Evolutionary conservation across 192 early-diverging fungal genomes (phyloP).

Genomic region (Podila epicladia): DNA sequence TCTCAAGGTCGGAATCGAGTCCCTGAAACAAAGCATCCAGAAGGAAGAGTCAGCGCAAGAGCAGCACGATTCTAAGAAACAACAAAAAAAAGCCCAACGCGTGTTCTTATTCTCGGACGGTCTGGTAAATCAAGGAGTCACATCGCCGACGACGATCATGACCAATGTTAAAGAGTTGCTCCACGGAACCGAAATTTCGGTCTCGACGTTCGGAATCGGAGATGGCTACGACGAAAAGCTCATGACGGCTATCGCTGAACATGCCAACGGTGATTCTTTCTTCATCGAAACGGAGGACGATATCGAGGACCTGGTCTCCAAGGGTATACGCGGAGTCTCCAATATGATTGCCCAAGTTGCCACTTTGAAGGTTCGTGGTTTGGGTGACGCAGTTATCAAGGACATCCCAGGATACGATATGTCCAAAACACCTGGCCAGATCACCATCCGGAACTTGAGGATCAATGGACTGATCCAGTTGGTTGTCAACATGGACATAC

Average conservation of each 20-base stretch:
- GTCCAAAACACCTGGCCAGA: constrained; percentile 28
- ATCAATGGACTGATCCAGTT: constrained; percentile 38
- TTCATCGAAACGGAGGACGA: constrained; percentile 35
- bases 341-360: constrained; percentile 26
- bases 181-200: constrained; percentile 18
- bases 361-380: constrained; percentile 29
- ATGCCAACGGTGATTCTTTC: constrained; percentile 27
- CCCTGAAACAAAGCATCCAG: constrained; percentile 24
- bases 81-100: constrained; percentile 20
- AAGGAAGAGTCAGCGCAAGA: constrained; percentile 15
- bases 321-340: constrained; percentile 39
- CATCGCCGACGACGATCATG: constrained; percentile 10
- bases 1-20: constrained; percentile 22
- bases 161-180: constrained; percentile 24
- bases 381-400: constrained; percentile 42
- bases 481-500: constrained; percentile 34
- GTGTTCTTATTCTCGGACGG: constrained; percentile 42
- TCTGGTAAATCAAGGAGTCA: constrained; percentile 25
- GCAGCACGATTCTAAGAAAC: background rate
- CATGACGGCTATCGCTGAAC: constrained; percentile 33
- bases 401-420: constrained; percentile 36
- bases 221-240: constrained; percentile 41
- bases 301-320: constrained; percentile 38
- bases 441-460: constrained; percentile 31
- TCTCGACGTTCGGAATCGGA: constrained; percentile 45